Evolutionary conservation across 345 rosid species (phyloP).

Genomic region (Camelina sativa): DNA sequence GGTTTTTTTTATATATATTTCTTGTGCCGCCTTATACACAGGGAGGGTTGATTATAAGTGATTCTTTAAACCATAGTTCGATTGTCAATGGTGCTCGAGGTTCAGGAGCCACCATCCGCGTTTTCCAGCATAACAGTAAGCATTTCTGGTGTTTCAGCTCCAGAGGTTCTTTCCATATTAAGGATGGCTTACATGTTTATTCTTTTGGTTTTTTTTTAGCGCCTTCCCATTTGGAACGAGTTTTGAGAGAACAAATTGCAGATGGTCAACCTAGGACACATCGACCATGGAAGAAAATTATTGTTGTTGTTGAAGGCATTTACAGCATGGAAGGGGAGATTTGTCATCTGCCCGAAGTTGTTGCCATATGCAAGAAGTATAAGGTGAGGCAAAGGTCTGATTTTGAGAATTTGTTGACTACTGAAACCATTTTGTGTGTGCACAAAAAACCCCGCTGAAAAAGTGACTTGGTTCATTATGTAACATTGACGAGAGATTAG

Average conservation of each 20-base stretch:
- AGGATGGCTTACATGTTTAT: conserved; percentile 9
- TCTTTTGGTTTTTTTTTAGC: conserved; percentile 52
- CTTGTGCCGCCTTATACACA: conserved; percentile 34
- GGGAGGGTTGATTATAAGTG: conserved; percentile 89
- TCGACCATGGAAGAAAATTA: conserved; percentile 93
- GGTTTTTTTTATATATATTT: neutral
- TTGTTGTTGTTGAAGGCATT: conserved; percentile 86
- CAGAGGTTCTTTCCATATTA: neutral
- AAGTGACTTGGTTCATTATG: conserved; percentile 3
- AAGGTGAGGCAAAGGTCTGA: conserved; percentile 51
- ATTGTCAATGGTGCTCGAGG: conserved; percentile 97
- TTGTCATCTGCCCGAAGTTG: conserved; percentile 87
- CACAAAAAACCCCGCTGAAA: neutral
- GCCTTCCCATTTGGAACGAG: conserved; percentile 87
- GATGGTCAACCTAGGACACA: conserved; percentile 92
- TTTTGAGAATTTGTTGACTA: neutral
- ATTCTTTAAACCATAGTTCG: conserved; percentile 89
- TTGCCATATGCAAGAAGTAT: conserved; percentile 86
- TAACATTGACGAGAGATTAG: neutral
- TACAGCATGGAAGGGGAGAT: conserved; percentile 97
- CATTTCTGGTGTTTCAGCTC: conserved; percentile 5
- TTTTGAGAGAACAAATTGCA: conserved; percentile 89
- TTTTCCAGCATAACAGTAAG: conserved; percentile 92
- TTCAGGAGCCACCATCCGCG: conserved; percentile 85
- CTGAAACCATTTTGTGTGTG: neutral